Conservation (phyloP, 257 asterid species). For the Nicotiana undulata region DNA sequence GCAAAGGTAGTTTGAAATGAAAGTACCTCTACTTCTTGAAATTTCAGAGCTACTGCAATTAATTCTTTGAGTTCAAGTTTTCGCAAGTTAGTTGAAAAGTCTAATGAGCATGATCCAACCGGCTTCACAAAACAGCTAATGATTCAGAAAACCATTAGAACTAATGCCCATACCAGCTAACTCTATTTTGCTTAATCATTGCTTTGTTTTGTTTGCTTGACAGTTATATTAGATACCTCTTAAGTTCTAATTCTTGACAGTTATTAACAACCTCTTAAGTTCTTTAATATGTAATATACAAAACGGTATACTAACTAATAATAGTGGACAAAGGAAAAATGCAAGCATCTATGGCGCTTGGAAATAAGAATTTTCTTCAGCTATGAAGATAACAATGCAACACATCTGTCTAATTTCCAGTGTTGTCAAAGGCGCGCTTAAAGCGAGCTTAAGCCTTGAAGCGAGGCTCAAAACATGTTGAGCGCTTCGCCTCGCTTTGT, state of each 20-base stretch:
- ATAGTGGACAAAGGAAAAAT: not conserved
- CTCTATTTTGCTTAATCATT: not conserved
- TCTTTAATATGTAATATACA: not conserved
- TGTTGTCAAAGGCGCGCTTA: no score
- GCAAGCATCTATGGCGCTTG: not conserved
- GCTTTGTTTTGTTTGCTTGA: not conserved
- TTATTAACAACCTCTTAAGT: not conserved
- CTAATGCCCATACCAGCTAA: not conserved
- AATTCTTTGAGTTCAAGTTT: not conserved
- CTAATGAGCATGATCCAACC: not conserved
- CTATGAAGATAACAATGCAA: not conserved
- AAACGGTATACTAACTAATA: not conserved
- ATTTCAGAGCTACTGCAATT: not conserved
- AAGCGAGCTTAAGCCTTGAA: no score
- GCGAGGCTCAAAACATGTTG: no score
- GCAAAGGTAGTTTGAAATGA: not conserved
- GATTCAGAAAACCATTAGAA: not conserved
- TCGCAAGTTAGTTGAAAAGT: not conserved
- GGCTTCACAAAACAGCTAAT: not conserved
- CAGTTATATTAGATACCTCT: no score
- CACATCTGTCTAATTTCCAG: not conserved
- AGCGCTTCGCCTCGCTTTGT: no score
- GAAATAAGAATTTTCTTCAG: not conserved
- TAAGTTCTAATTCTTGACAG: not conserved
- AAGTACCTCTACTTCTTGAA: not conserved